phyloP scores from a whole-genome alignment of 2,329 filamentous ascomycete genomes.

The Emericellopsis atlantica region DNA sequence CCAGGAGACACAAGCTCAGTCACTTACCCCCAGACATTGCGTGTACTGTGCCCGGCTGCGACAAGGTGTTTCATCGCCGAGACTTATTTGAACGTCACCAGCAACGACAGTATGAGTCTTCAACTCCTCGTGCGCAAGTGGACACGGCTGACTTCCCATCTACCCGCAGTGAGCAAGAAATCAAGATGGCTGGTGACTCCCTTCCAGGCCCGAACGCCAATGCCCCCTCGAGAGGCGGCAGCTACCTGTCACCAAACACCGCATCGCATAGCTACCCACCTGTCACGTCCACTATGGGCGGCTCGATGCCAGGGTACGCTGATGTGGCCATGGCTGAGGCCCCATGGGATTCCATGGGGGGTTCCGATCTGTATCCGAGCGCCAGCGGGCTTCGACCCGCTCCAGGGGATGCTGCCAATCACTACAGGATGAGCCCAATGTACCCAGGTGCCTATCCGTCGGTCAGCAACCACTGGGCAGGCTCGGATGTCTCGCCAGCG shows the following conservation, averaged over 20 bases:
- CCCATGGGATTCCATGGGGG: background rate
- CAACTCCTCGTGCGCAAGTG: background rate
- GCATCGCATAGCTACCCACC: too few species aligned
- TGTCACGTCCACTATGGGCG: too few species aligned
- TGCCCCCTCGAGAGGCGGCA: too few species aligned
- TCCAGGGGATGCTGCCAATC: background rate
- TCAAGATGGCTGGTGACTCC: background rate
- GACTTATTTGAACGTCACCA: constrained; percentile 48
- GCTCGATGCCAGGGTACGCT: too few species aligned
- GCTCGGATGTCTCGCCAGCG: background rate
- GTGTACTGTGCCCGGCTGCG: constrained; percentile 41
- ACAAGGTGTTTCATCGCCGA: constrained; percentile 42
- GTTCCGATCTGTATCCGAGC: background rate
- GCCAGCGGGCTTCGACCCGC: background rate
- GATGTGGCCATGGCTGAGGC: background rate
- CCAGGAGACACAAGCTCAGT: constrained; percentile 47
- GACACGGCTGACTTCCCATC: background rate
- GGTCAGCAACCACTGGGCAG: background rate
- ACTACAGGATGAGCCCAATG: background rate
- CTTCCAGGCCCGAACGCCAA: background rate
- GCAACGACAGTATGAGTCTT: constrained; percentile 28
- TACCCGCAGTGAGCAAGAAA: constrained; percentile 2
- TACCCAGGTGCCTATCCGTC: background rate
- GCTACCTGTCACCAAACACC: too few species aligned
- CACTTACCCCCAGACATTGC: constrained; percentile 39